Base-by-base conservation (phyloP, 2,329 filamentous ascomycete species). In the Aspergillus bombycis region DNA sequence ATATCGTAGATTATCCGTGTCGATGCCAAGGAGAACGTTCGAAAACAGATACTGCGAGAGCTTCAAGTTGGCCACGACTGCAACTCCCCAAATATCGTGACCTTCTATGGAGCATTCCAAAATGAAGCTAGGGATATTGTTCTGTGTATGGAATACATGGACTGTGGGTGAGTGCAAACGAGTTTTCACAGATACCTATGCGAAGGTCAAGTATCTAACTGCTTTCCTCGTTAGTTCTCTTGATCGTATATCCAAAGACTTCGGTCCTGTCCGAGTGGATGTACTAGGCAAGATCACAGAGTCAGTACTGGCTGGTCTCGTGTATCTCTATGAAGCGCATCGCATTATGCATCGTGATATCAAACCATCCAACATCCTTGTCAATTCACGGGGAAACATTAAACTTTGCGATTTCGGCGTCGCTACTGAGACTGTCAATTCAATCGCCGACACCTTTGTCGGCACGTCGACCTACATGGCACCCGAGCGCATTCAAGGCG, bases 121-220 rank as follows among this genome's bases (percentile, higher is more conserved):
- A 98, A 97, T 76, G 92, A 96, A 75, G 93, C 93, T 66, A 94
- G 96, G 75, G 95, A 99, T 81, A 96, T 99, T 63, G 96, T 98
- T 71, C 94, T 99, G 90, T 99, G 95, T 79, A 99, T 99, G 95
- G 95, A 99, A 79, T 98, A 99, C 77, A 97, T 97, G 93, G 95
- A 99, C 80, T 93, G 94, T 77, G 95, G 95, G 95, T 98, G 86
- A 80, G 92, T 82, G 32, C n/a, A 50, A 11, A 53, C 30, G 16
- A 19, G 26, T 10, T 28, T 26, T 14, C 28, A 19, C 28, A 52
- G 9, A 52, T n/a, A 26, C 11, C 21, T 21, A 7, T 59, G 26
- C 7, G 9, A 34, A 36, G 12, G n/a, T 10, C 7, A 23, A 28
- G 62, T 70, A 55, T 71, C 67, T 65, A 34, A 52, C 38, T 68